phyloP scores from a whole-genome alignment of 2,329 filamentous ascomycete species.

The Fusarium bactridioides region DNA sequence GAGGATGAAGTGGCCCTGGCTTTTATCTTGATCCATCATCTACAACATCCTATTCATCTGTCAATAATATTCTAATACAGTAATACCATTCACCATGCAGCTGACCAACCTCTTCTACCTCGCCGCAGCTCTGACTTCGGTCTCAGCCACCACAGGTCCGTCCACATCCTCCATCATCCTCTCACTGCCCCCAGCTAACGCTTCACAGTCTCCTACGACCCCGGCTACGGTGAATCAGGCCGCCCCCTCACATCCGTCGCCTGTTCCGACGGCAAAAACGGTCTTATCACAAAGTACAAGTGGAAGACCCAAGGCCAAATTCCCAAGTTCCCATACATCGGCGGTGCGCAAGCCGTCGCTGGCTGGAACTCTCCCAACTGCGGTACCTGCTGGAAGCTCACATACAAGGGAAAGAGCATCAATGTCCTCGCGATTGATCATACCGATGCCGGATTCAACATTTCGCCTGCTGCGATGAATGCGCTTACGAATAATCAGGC shows the following conservation, averaged over 20 bases:
- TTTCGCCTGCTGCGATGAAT: slow-evolving; percentile 63
- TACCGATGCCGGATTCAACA: slow-evolving; percentile 59
- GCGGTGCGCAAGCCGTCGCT: slow-evolving; percentile 58
- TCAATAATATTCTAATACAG: not conserved
- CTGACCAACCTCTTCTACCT: slow-evolving; percentile 49
- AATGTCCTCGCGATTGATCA: slow-evolving; percentile 65
- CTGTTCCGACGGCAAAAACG: slow-evolving; percentile 74
- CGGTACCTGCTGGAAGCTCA: slow-evolving; percentile 66
- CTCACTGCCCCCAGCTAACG: not conserved
- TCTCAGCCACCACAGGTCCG: slow-evolving; percentile 46
- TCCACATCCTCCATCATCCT: not conserved
- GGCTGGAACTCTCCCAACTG: slow-evolving; percentile 65
- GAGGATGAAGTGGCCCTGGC: not conserved
- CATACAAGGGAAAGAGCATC: slow-evolving; percentile 59
- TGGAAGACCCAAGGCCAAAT: slow-evolving; percentile 64
- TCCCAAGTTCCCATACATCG: slow-evolving; percentile 62
- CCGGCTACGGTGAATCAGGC: slow-evolving; percentile 68
- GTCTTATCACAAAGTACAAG: slow-evolving; percentile 67
- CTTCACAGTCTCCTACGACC: slow-evolving; percentile 70
- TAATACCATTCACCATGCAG: slow-evolving; percentile 49
- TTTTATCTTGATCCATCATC: too few species aligned
- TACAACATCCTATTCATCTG: not conserved
- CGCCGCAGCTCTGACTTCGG: slow-evolving; percentile 46
- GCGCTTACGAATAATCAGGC: slow-evolving; percentile 61
- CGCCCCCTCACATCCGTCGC: slow-evolving; percentile 65